Conservation (phyloP, 1,284 basidiomycete genomes). For the Ceratobasidium sp. region DNA sequence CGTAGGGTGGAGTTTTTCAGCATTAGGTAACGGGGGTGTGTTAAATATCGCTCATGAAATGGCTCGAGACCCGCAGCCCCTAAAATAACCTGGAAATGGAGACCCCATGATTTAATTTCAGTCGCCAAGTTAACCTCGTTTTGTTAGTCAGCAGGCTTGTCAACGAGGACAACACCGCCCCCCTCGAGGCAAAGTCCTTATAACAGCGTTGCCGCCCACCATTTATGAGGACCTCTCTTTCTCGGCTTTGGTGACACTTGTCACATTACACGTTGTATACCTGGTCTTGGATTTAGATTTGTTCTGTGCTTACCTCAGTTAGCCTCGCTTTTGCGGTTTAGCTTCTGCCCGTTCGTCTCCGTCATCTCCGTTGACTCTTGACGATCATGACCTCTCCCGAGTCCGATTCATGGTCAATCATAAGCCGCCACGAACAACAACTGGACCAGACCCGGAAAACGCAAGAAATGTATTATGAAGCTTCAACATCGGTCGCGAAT, state of each 20-base stretch:
- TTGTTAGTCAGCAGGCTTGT: constrained; percentile 8
- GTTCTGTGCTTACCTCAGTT: constrained; percentile 19
- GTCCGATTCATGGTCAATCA: constrained; percentile 28
- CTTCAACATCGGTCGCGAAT: not conserved
- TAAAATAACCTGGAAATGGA: no score
- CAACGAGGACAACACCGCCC: not conserved
- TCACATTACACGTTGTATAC: constrained; percentile 4
- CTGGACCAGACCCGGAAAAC: not conserved
- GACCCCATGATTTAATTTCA: not conserved
- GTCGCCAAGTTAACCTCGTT: not conserved
- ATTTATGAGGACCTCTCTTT: not conserved
- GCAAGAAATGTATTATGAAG: not conserved
- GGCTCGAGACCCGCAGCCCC: no score
- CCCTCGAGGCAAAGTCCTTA: constrained; percentile 38
- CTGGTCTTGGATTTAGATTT: not conserved
- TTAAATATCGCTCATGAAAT: no score
- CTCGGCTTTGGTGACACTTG: constrained; percentile 12
- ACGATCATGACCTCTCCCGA: constrained; percentile 42
- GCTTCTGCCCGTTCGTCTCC: constrained; percentile 3
- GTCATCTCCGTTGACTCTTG: constrained; percentile 1
- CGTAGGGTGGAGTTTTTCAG: no score
- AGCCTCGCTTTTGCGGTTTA: constrained; percentile 24
- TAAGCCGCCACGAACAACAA: constrained; percentile 23
- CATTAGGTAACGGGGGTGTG: no score
- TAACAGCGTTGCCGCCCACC: constrained; percentile 24